Base-by-base conservation (phyloP, 352 stramenopile genomes). In the Peronospora farinosa region DNA sequence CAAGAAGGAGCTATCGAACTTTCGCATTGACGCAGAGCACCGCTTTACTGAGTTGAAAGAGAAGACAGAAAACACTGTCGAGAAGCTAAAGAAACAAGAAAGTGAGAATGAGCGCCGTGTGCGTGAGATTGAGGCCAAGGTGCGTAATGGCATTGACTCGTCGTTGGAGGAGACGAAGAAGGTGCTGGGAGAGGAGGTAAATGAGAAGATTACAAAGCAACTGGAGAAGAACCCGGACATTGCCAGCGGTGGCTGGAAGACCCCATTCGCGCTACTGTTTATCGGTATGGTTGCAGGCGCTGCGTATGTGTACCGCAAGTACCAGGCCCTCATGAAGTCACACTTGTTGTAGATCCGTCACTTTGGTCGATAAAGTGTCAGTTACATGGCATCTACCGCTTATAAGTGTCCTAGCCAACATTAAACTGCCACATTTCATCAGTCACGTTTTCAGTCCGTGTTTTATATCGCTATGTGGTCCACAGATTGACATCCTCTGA, bases 281-380 rank as follows among this genome's bases (percentile, higher is more conserved):
- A 49, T 91, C 17, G 63, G 54, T 2, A 54, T 91, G 15, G 73
- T 63, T 19, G 74, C 57, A 11, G 72, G 67, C 40, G 72, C 60
- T 32, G 59, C 55, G 17, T 77, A 73, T 39, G 69, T 79, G 50
- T 93, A 91, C 64, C 78, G 74, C 59, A 93, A 93, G 75, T 93
- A 93, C 69, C 67, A 85, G 53, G 69, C 69, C 52, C 65, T 93
- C 16, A 83, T 89, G 70, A 93, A 93, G 73, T 88, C 77, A 35
- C 82, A 93, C 67, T 62, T 93, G 68, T 64, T 93, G 63, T 93
- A 88, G 50, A 40, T 46, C 15, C 33, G n/a, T 50, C 25, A 19
- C 43, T 53, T 32, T 27, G 36, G 38, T 57, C 36, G 30, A 33
- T 36, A 46, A 3, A 37, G 12, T 47, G 37, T 40, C 41, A 46